A percentile compares a stretch with the other conserved stretches of the same genome.
These are phyloP conservation scores for Ogataea angusta DNA, from an alignment of 805 yeast genomes.

Conservation along the genomic window DNA sequence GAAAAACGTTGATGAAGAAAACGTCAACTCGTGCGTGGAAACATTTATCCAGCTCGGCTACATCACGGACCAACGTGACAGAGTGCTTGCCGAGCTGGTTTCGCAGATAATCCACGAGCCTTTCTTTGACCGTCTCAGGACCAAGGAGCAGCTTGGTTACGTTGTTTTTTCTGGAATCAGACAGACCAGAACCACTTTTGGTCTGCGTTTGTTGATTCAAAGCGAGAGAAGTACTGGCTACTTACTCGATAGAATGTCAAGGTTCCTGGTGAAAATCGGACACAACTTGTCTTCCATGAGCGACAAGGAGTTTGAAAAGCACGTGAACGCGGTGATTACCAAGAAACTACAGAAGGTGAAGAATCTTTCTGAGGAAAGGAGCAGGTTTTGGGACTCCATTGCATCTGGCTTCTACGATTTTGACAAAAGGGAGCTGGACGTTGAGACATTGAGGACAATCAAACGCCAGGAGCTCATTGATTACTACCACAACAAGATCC, in stretches of 20 bases:
- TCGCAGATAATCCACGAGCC: conserved; percentile 81
- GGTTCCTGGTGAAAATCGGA: conserved; percentile 51
- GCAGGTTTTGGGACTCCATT: conserved; percentile 62
- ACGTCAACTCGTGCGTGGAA: conserved; percentile 82
- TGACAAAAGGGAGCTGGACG: conserved; percentile 52
- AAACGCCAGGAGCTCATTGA: conserved; percentile 55
- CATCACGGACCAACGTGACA: conserved; percentile 38
- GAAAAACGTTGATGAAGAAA: conserved; percentile 57
- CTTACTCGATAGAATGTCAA: conserved; percentile 71
- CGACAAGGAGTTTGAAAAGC: conserved; percentile 63
- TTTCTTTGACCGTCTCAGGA: conserved; percentile 82
- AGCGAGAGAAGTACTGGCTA: conserved; percentile 75
- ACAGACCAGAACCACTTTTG: conserved; percentile 66
- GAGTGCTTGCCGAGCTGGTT: conserved; percentile 59
- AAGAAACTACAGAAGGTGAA: conserved; percentile 69
- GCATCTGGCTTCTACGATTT: conserved; percentile 80
- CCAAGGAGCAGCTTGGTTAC: conserved; percentile 93
- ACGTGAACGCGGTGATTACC: conserved; percentile 64
- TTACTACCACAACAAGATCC: conserved; percentile 48
- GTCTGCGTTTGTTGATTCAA: conserved; percentile 75
- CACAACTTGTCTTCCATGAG: conserved; percentile 45
- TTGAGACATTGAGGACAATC: conserved; percentile 49
- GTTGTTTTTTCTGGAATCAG: conserved; percentile 81
- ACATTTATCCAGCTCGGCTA: conserved; percentile 68
- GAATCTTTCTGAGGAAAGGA: conserved; percentile 74